Evolutionary conservation across 495 filamentous ascomycete genomes (phyloP), one percentile per base, ranked within the genome.

Genomic region (Aspergillus campestris): DNA sequence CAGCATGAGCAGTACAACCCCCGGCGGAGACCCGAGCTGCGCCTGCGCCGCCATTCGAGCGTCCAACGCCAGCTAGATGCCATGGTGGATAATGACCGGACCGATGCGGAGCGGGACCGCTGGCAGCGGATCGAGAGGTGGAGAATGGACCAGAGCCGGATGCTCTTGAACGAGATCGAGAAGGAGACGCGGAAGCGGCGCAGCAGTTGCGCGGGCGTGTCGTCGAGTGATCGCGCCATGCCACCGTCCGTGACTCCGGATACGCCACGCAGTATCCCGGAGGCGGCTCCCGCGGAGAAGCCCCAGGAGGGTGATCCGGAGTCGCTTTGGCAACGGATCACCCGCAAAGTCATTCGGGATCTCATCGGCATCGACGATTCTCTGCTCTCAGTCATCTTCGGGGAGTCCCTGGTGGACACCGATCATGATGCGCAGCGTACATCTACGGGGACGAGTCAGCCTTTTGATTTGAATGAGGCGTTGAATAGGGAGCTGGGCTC

Each of bases 341-440:
- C 91, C 4, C 79, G 87, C 40, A 83, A 83, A 55, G 83, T 96
- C 12, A 89, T 98, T 38, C 77, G 79, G 15, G 89, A 95, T 60
- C 64, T 98, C 34, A 83, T 98, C 58, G 89, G 94, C 3, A 87
- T 97, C 41, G 89, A 97, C 50, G 89, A 95, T 48, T 73, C 76
- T 31, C 66, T 91, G 29, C 77, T 97, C 6, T 84, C 83, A 2
- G 79, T 95, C 18, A 79, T 97, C 5, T 88, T 96, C 47, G 92
- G 92, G 3, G 92, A 95, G 65, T 70, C 77, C 8, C 65, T 97
- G 28, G 81, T 84, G 7, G 71, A 73, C 28, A 80, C 84, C 10
- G 71, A 53, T 8, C 38, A 48, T 24, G 39, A 42, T 7, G 49
- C 45, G 11, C 32, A 39, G 28, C 15, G 36, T 3, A 8, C 36